A percentile compares a stretch with the other conserved stretches of the same genome.
These are phyloP conservation scores for Diutina neorugosa DNA, from an alignment of 1,139 yeast genomes.

Conservation along the genomic window DNA sequence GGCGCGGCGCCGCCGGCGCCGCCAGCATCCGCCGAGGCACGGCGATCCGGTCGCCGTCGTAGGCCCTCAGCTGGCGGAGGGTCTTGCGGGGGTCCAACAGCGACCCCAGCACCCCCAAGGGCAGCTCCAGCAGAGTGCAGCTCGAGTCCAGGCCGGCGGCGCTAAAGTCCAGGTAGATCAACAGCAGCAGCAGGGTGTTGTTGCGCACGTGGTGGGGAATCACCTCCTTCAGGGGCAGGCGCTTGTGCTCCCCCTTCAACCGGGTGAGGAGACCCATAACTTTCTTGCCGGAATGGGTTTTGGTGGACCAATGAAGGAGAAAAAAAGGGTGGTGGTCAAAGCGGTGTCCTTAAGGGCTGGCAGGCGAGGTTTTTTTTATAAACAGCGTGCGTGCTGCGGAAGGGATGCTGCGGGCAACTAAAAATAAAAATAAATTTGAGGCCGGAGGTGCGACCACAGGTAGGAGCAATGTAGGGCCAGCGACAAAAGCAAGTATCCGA, in stretches of 20 bases:
- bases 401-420: slow-evolving; percentile 4
- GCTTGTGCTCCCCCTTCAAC: slow-evolving; percentile 3
- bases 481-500: background rate
- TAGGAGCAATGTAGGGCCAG: background rate
- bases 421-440: background rate
- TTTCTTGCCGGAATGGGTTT: background rate
- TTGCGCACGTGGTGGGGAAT: slow-evolving; percentile 1
- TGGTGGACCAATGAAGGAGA: background rate
- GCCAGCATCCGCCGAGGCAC: background rate
- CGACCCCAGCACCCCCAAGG: background rate
- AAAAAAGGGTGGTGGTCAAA: background rate
- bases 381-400: slow-evolving; percentile 1
- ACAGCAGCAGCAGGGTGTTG: slow-evolving; percentile 4
- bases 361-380: background rate
- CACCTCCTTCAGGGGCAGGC: slow-evolving; percentile 1
- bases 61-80: background rate
- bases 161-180: slow-evolving; percentile 1
- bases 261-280: slow-evolving; percentile 3
- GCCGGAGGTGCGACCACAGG: background rate
- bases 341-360: background rate
- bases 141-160: slow-evolving; percentile 1
- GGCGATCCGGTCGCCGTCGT: background rate
- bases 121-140: background rate
- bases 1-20: background rate
- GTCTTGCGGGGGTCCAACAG: background rate